Evolutionary conservation across 306 rosid species (phyloP).

Genomic region (Lathyrus aphaca): DNA sequence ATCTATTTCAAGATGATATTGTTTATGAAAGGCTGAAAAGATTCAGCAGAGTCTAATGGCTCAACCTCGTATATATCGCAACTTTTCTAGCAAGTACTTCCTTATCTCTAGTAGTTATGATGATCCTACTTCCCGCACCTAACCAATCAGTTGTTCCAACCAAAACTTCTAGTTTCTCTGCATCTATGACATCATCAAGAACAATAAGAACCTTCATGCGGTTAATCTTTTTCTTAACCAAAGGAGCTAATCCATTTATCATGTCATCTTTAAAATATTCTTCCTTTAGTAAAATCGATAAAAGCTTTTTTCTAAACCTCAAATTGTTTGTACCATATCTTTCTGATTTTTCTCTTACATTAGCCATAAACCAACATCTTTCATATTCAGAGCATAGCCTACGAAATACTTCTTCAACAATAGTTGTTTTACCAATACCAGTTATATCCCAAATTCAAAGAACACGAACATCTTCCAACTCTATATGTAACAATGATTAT

Average conservation of each 20-base stretch:
- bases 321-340: background rate
- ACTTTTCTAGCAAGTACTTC: background rate
- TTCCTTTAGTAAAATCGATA: conserved; percentile 1
- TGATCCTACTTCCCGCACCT: background rate
- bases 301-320: conserved; percentile 22
- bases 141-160: conserved; percentile 6
- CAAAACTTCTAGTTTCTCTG: conserved; percentile 7
- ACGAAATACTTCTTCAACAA: conserved; percentile 11
- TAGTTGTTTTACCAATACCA: conserved; percentile 34
- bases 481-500: conserved; percentile 14
- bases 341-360: conserved; percentile 16
- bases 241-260: background rate
- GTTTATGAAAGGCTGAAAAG: conserved; percentile 27
- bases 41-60: background rate
- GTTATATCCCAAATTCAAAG: conserved; percentile 41
- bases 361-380: conserved; percentile 12
- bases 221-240: background rate
- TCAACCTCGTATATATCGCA: conserved; percentile 1
- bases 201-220: conserved; percentile 8
- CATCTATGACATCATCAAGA: background rate
- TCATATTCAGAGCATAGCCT: conserved; percentile 6
- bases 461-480: background rate
- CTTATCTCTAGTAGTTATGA: background rate
- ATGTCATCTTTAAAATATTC: conserved; percentile 8
- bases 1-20: background rate